Evolutionary conservation across 2,329 filamentous ascomycete species (phyloP), one percentile per base, ranked within the genome.

Genomic region (Penicillium griseofulvum): DNA sequence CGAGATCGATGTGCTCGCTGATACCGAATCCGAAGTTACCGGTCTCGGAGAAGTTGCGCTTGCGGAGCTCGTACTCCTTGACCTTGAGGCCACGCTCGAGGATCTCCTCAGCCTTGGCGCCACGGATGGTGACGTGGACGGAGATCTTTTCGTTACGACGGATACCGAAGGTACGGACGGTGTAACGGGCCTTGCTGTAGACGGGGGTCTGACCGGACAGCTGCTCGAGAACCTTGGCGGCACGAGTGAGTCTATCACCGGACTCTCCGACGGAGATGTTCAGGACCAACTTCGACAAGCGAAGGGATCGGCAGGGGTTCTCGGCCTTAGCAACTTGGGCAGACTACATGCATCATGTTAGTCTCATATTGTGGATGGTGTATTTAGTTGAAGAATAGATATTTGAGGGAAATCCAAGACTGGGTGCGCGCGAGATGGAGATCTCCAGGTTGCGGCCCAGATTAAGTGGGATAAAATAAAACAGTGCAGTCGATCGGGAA

Each of bases 151-250:
- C 94, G 89, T 99, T 99, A 91, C 94, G 93, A 80, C 94, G 93
- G 87, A 99, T 99, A 88, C 94, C 94, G 82, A 99, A 99, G 77
- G 93, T 97, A 84, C 94, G 93, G 87, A 99, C 94, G 71, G 94
- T 99, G 88, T 97, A 99, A 77, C 94, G 91, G 80, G 94, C 94
- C 90, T 99, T 99, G 91, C 90, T 96, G 91, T 99, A 99, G 82
- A 99, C 94, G 73, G 94, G 94, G 72, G 94, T 97, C 86, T 99
- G 94, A 92, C 94, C 94, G 81, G 86, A 91, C 79, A 99, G 85
- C 87, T 99, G 94, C 86, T 99, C 94, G 73, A 99, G 87, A 87
- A 99, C 94, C 88, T 99, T 99, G 77, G 94, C 94, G 78, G 94
- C 94, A 89, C 94, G 90, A 74, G 94, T 99, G 78, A 99, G 89